Evolutionary conservation across 225 moss, liverwort and hornwort species (phyloP), one percentile per base, ranked within the genome.

Genomic region (Marchantia polymorpha): DNA sequence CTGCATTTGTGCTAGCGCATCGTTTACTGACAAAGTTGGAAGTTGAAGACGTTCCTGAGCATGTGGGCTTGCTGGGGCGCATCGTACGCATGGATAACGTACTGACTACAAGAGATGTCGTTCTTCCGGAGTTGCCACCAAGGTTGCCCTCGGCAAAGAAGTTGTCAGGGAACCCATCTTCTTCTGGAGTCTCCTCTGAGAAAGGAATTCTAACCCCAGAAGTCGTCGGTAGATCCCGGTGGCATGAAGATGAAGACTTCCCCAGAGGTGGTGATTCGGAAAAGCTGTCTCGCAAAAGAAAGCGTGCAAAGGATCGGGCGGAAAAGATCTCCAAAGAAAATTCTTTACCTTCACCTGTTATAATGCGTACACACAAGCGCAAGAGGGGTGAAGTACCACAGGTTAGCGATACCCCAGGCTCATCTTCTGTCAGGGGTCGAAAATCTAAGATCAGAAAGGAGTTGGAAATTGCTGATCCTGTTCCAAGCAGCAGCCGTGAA

Each of bases 1-100:
- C 94, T 31, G 94, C 97, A 69, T 94, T 99, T 85, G 84, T 94
- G 82, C 89, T 94, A 85, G 97, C 94, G 19, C 91, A 94, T 83
- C 93, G 94, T 10, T 86, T 91, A 53, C 84, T 97, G 86, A 99
- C 90, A 64, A 87, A 89, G 76, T 75, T 97, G 83, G 88, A 89
- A 73, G 90, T 82, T 52, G 90, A 93, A 69, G 91, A 85, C 73
- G 85, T 88, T 25, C 84, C 88, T 10, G 81, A 79, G 29, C 75
- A 84, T 74, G 85, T 89, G 46, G 93, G 93, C 29, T 76, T 99
- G 29, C 85, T 99, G 70, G 87, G 97, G 63, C 94, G 97, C 56
- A 93, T 99, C 52, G 89, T 99, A 71, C 93, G 94, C 63, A 85
- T 95, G 92, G 94, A 99, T 83, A 82, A 86, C 78, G 89, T 91